Conservation (phyloP, 1,139 yeast genomes). For the Chernovozyma aurita region DNA sequence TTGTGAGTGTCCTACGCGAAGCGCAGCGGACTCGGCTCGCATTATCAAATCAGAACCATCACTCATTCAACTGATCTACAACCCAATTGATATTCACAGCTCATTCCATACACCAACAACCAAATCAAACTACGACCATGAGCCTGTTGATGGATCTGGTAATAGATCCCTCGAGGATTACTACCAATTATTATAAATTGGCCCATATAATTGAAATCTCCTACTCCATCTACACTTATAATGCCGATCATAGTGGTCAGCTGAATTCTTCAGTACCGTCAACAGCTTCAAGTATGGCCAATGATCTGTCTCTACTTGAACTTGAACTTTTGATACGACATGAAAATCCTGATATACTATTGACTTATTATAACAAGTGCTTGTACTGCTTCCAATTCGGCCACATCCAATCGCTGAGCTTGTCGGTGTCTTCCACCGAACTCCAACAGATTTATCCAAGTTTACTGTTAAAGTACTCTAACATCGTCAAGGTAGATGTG, state of each 20-base stretch:
- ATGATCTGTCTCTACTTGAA: constrained; percentile 47
- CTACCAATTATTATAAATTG: constrained; percentile 39
- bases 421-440: background rate
- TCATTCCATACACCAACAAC: no score
- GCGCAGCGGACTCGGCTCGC: background rate
- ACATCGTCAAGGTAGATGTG: constrained; percentile 23
- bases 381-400: constrained; percentile 54
- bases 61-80: no score
- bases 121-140: background rate
- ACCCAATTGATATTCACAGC: no score
- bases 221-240: constrained; percentile 23
- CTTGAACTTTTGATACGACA: constrained; percentile 56
- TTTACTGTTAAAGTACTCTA: constrained; percentile 20
- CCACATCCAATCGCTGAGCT: constrained; percentile 19
- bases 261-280: constrained; percentile 14
- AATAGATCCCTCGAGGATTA: constrained; percentile 3
- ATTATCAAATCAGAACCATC: no score
- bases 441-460: background rate
- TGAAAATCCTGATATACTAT: constrained; percentile 46
- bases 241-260: background rate
- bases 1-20: background rate
- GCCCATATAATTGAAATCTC: constrained; percentile 33
- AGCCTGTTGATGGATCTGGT: background rate
- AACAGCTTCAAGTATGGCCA: constrained; percentile 14
- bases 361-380: constrained; percentile 58